Evolutionary conservation across 306 rosid genomes (phyloP).

Genomic region (Fagus crenata): DNA sequence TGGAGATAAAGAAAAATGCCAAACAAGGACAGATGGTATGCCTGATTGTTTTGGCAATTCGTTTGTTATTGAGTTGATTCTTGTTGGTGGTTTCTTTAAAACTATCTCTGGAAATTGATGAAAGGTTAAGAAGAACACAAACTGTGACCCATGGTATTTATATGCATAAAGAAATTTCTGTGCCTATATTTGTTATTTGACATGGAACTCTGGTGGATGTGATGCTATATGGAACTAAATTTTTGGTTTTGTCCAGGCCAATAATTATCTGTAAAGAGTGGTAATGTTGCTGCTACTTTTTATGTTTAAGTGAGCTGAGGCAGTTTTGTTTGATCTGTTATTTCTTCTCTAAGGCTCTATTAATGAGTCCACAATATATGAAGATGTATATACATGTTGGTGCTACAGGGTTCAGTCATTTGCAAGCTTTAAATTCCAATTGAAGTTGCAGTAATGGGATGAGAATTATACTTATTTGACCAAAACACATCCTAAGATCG

Average conservation of each 20-base stretch:
- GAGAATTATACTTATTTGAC: conserved; percentile 17
- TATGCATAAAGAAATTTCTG: not conserved
- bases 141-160: not conserved
- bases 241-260: not conserved
- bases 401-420: not conserved
- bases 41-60: not conserved
- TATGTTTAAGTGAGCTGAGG: not conserved
- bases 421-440: conserved; percentile 8
- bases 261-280: conserved; percentile 1
- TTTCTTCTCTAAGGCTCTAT: not conserved
- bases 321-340: not conserved
- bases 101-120: not conserved
- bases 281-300: not conserved
- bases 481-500: conserved; percentile 19
- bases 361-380: not conserved
- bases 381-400: not conserved
- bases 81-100: not conserved
- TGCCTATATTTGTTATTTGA: not conserved
- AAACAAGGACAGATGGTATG: conserved; percentile 92
- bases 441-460: not conserved
- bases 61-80: conserved; percentile 6
- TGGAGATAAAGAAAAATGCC: conserved; percentile 85
- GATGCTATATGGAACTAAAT: not conserved
- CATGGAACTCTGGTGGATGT: not conserved
- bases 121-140: not conserved